Percentiles rank a stretch among this genome's conserved stretches.
Conservation (phyloP, 495 filamentous ascomycete species). For the Hyphodiscus hymeniophilus region DNA sequence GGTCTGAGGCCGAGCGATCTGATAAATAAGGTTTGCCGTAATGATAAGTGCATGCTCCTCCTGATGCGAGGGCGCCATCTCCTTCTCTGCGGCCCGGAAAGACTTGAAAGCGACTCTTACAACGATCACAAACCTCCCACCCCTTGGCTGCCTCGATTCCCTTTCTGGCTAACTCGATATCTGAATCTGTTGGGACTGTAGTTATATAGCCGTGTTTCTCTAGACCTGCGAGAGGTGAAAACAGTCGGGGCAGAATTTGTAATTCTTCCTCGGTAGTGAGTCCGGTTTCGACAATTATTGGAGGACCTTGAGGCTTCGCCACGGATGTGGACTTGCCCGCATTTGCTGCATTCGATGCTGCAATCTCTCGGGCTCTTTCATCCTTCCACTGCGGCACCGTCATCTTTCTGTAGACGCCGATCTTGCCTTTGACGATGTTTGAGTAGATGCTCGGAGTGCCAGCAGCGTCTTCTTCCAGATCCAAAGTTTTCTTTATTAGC, state of each 20-base stretch:
- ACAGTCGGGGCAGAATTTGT: constrained; percentile 46
- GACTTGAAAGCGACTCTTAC: constrained; percentile 77
- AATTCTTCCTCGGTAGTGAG: constrained; percentile 62
- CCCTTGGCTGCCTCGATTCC: constrained; percentile 59
- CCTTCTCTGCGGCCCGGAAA: constrained; percentile 75
- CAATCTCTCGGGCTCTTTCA: constrained; percentile 27
- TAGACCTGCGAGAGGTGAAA: constrained; percentile 51
- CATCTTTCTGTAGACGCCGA: constrained; percentile 68
- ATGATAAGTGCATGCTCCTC: constrained; percentile 73
- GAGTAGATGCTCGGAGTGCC: constrained; percentile 62
- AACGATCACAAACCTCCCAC: constrained; percentile 86
- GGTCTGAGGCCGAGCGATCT: constrained; percentile 29
- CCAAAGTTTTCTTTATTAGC: constrained; percentile 68
- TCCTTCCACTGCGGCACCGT: constrained; percentile 55
- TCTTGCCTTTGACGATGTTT: constrained; percentile 72
- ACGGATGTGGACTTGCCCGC: constrained; percentile 7
- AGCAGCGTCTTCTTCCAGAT: constrained; percentile 76
- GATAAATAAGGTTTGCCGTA: constrained; percentile 54
- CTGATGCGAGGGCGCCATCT: constrained; percentile 72
- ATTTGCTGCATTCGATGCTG: constrained; percentile 22
- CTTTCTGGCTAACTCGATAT: constrained; percentile 52
- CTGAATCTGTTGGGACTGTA: constrained; percentile 46
- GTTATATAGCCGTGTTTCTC: constrained; percentile 68
- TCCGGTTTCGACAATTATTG: constrained; percentile 54
- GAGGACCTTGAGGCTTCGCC: constrained; percentile 20